phyloP scores from a whole-genome alignment of 805 yeast genomes.

The Osmozyma mogii region DNA sequence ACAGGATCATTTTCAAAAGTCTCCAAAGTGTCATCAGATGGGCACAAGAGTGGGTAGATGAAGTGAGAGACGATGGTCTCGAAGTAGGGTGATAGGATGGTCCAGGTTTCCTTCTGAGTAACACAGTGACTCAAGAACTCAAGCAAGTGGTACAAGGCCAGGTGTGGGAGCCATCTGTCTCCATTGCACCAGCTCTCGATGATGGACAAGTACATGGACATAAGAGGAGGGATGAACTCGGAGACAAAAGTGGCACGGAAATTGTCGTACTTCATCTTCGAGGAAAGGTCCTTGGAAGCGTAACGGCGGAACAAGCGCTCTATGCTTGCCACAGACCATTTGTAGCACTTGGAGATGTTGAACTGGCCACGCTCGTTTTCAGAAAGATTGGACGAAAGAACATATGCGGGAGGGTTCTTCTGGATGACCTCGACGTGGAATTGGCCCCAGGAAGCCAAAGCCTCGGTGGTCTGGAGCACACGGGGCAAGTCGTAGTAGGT shows the following conservation, averaged over 20 bases:
- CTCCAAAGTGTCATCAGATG: conserved; percentile 60
- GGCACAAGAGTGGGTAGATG: conserved; percentile 68
- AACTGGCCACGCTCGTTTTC: conserved; percentile 31
- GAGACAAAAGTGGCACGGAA: conserved; percentile 49
- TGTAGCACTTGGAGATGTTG: conserved; percentile 55
- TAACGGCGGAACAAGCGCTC: conserved; percentile 65
- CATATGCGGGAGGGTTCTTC: conserved; percentile 48
- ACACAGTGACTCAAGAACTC: conserved; percentile 52
- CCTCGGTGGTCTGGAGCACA: conserved; percentile 43
- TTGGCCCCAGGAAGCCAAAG: conserved; percentile 60
- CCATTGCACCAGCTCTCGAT: conserved; percentile 68
- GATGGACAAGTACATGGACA: conserved; percentile 54
- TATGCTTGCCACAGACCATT: conserved; percentile 83
- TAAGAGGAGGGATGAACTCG: conserved; percentile 66
- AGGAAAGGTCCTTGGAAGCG: conserved; percentile 40
- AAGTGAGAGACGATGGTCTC: conserved; percentile 61
- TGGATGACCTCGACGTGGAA: conserved; percentile 65
- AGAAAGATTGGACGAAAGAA: conserved; percentile 33
- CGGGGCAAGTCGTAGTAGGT: conserved; percentile 67
- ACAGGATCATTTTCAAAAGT: conserved; percentile 80
- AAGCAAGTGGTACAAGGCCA: conserved; percentile 53
- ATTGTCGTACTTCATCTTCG: conserved; percentile 43
- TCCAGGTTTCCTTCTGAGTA: conserved; percentile 51
- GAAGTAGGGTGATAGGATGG: conserved; percentile 54
- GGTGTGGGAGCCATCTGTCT: conserved; percentile 60